These are phyloP conservation scores for Orychophragmus violaceus DNA, from an alignment of 345 rosid species.

Conservation along the genomic window DNA sequence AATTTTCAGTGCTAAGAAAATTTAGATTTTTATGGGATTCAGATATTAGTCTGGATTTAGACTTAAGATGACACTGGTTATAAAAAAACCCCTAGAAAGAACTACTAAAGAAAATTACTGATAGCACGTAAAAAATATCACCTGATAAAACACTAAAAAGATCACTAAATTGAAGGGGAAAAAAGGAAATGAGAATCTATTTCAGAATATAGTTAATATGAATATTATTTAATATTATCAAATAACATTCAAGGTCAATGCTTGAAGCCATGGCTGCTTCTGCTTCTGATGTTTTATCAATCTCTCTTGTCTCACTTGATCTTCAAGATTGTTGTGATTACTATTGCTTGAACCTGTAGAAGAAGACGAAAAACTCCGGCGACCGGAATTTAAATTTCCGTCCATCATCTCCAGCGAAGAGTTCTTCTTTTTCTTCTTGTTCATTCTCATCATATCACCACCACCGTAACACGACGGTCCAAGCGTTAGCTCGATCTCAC, in stretches of 20 bases:
- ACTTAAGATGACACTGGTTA: no score
- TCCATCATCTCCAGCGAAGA: conserved; percentile 19
- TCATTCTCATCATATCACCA: conserved; percentile 21
- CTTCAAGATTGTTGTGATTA: conserved; percentile 38
- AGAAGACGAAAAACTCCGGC: conserved; percentile 66
- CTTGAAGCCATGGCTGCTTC: conserved; percentile 79
- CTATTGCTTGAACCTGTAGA: conserved; percentile 63
- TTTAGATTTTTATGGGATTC: no score
- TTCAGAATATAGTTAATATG: conserved; percentile 13
- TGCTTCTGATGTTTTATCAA: conserved; percentile 42
- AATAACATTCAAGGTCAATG: conserved; percentile 66
- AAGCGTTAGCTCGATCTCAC: conserved; percentile 77
- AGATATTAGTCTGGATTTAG: no score
- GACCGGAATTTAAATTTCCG: conserved; percentile 46
- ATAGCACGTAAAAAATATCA: conserved; percentile 3
- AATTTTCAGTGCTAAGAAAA: no score
- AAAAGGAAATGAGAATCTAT: conserved; percentile 16
- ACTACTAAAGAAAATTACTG: conserved; percentile 4
- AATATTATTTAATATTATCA: conserved; percentile 23
- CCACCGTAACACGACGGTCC: conserved; percentile 51
- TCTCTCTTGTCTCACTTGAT: conserved; percentile 46
- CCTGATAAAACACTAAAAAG: conserved; percentile 32
- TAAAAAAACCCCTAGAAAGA: background rate
- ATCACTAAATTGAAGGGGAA: background rate
- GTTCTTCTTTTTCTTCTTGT: conserved; percentile 38